Conservation (phyloP, 2,329 filamentous ascomycete species). For the Xylaria sp. region DNA sequence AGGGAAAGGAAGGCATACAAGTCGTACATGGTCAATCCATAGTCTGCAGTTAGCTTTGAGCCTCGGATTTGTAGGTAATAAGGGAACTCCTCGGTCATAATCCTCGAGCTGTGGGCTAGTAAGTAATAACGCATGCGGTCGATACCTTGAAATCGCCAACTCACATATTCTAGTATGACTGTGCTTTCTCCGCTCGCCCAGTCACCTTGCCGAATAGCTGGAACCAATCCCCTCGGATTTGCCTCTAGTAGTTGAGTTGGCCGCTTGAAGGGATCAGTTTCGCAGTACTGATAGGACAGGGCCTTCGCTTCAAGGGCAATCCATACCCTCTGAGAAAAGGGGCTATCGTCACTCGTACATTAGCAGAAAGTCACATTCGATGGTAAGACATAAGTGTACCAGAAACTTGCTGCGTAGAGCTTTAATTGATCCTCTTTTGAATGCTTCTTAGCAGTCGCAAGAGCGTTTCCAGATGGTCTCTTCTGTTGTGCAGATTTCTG, state of each 20-base stretch:
- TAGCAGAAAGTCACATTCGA: constrained; percentile 19
- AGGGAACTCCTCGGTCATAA: constrained; percentile 65
- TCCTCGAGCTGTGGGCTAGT: constrained; percentile 73
- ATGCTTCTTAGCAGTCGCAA: constrained; percentile 75
- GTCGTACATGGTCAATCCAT: constrained; percentile 81
- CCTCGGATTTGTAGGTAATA: constrained; percentile 74
- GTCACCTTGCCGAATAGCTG: constrained; percentile 79
- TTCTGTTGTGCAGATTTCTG: constrained; percentile 75
- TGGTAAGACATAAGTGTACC: constrained; percentile 60
- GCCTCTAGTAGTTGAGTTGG: constrained; percentile 73
- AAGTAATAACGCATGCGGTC: not conserved
- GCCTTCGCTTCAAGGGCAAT: constrained; percentile 85
- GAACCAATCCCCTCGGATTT: constrained; percentile 80
- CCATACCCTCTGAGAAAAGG: constrained; percentile 90
- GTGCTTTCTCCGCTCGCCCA: constrained; percentile 87
- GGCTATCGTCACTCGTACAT: constrained; percentile 59
- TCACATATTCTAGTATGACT: constrained; percentile 85
- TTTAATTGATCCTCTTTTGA: constrained; percentile 77
- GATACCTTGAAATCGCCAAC: constrained; percentile 41
- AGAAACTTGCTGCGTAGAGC: constrained; percentile 85
- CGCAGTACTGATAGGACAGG: constrained; percentile 85
- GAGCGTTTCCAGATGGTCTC: constrained; percentile 77
- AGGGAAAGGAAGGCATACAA: not conserved
- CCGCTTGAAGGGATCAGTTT: constrained; percentile 83
- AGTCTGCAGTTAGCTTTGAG: constrained; percentile 78